phyloP scores from a whole-genome alignment of 352 stramenopile genomes.

The Phytophthora nicotianae region DNA sequence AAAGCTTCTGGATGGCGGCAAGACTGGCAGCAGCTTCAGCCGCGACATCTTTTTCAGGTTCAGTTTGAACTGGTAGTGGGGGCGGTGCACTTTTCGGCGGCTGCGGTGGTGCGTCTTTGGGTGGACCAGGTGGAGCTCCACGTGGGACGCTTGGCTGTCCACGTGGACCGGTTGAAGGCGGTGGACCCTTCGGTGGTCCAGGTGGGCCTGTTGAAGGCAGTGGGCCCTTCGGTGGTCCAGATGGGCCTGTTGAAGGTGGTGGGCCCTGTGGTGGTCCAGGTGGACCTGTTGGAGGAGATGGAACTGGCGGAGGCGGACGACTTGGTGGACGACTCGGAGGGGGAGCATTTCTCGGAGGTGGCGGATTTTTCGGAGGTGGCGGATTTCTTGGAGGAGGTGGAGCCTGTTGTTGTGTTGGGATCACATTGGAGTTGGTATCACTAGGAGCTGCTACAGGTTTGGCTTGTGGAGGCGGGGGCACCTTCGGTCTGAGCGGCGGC shows the following conservation, averaged over 20 bases:
- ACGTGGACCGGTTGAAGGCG: constrained; percentile 12
- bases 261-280: constrained; percentile 19
- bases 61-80: constrained; percentile 11
- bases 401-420: background rate
- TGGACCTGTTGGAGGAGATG: constrained; percentile 1
- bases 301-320: constrained; percentile 23
- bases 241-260: constrained; percentile 54
- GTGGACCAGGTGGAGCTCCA: constrained; percentile 53
- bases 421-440: background rate
- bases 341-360: constrained; percentile 7
- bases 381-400: background rate
- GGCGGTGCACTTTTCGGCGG: constrained; percentile 59
- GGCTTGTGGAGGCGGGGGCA: constrained; percentile 18
- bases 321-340: constrained; percentile 24
- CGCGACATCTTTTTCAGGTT: constrained; percentile 8
- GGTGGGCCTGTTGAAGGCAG: constrained; percentile 46
- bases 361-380: constrained; percentile 10
- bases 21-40: constrained; percentile 18
- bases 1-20: constrained; percentile 47
- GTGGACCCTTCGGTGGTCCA: constrained; percentile 43
- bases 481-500: constrained; percentile 26
- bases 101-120: constrained; percentile 50
- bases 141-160: constrained; percentile 30
- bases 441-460: constrained; percentile 6
- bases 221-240: constrained; percentile 50